These are phyloP conservation scores for Syzygium grande DNA, from an alignment of 345 rosid species.

Conservation along the genomic window DNA sequence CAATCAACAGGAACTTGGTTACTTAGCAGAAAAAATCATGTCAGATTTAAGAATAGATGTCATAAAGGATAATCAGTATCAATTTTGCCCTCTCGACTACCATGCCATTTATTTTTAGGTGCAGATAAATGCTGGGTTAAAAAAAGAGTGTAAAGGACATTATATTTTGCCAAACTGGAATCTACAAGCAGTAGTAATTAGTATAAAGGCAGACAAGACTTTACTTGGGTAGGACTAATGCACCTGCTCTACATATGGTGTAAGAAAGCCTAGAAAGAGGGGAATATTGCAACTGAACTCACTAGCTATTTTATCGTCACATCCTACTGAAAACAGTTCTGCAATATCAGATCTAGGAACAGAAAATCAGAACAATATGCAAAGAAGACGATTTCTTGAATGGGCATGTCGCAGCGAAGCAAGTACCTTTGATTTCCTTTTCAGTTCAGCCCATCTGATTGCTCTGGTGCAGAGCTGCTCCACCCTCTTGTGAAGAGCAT, in stretches of 20 bases:
- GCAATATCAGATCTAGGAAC: background rate
- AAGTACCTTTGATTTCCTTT: constrained; percentile 83
- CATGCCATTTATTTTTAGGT: background rate
- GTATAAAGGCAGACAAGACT: background rate
- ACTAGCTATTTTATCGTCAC: background rate
- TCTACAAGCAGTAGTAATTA: background rate
- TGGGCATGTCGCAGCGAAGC: background rate
- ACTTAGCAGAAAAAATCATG: background rate
- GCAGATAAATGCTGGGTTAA: background rate
- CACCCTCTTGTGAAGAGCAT: constrained; percentile 98
- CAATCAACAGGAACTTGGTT: background rate
- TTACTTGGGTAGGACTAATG: background rate
- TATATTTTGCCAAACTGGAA: background rate
- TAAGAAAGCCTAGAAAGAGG: background rate
- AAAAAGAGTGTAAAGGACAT: background rate
- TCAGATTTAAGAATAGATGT: background rate
- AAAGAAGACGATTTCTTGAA: background rate
- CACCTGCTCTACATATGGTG: background rate
- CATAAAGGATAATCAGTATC: background rate
- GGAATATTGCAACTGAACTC: background rate
- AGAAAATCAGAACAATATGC: background rate
- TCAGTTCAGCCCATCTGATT: constrained; percentile 89
- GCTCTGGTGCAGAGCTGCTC: constrained; percentile 98
- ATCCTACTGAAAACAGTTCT: background rate
- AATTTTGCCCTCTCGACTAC: background rate